Conservation (phyloP, 2,329 filamentous ascomycete genomes). For the Colletotrichum echinochloae region DNA sequence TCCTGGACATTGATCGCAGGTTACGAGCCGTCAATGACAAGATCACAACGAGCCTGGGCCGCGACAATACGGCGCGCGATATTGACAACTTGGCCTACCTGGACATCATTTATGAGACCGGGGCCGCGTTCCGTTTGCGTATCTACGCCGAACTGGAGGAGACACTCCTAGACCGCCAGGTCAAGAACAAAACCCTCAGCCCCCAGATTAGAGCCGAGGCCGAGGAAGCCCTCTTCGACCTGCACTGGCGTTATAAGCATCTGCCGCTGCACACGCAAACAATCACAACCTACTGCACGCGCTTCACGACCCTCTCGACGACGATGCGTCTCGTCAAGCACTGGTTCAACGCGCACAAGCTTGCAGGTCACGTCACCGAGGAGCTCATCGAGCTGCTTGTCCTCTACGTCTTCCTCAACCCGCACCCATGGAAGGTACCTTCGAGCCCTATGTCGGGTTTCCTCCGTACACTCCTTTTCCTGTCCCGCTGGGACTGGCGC, state of each 20-base stretch:
- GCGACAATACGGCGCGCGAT: slow-evolving; percentile 79
- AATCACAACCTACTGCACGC: slow-evolving; percentile 82
- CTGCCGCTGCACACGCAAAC: slow-evolving; percentile 85
- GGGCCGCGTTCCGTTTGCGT: slow-evolving; percentile 83
- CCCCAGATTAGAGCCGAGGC: slow-evolving; percentile 75
- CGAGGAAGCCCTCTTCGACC: slow-evolving; percentile 74
- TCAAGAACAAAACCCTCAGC: slow-evolving; percentile 78
- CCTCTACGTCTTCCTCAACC: slow-evolving; percentile 81
- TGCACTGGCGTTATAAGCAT: slow-evolving; percentile 78
- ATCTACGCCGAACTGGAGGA: slow-evolving; percentile 92
- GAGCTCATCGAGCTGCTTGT: slow-evolving; percentile 89
- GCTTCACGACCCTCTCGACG: slow-evolving; percentile 82
- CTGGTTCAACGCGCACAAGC: slow-evolving; percentile 89
- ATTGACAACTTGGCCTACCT: slow-evolving; percentile 84
- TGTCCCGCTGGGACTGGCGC: slow-evolving; percentile 94
- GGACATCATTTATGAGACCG: slow-evolving; percentile 80
- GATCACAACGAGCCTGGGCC: slow-evolving; percentile 77
- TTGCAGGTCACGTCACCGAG: slow-evolving; percentile 79
- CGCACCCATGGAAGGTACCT: slow-evolving; percentile 83
- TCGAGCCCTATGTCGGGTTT: slow-evolving; percentile 84
- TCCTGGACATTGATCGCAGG: slow-evolving; percentile 79
- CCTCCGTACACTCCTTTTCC: slow-evolving; percentile 80
- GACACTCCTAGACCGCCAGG: slow-evolving; percentile 79
- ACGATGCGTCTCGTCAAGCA: slow-evolving; percentile 87
- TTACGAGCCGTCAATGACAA: slow-evolving; percentile 71